Percentiles rank a stretch among this genome's conserved stretches.
These are phyloP conservation scores for Trametes sp. DNA, from an alignment of 1,284 basidiomycete genomes.

Conservation along the genomic window DNA sequence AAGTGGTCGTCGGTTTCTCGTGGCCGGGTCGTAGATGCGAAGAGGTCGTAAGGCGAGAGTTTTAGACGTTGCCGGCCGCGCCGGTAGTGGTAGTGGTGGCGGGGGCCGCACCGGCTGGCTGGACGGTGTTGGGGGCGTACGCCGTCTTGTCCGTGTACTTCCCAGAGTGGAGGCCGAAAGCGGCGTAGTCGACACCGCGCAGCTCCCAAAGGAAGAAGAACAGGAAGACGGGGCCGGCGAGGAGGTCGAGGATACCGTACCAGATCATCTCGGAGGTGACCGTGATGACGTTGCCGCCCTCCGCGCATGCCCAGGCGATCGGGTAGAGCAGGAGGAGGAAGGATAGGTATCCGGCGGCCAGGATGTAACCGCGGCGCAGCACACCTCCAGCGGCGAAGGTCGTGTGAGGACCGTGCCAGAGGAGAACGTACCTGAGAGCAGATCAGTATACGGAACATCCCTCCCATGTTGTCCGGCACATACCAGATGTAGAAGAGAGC, in stretches of 20 bases:
- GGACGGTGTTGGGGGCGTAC: conserved; percentile 8
- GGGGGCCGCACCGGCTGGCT: conserved; percentile 12
- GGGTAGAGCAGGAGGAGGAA: conserved; percentile 63
- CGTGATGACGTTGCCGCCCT: conserved; percentile 56
- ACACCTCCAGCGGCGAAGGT: conserved; percentile 47
- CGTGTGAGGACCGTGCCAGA: conserved; percentile 40
- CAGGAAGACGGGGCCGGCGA: conserved; percentile 60
- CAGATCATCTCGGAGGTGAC: conserved; percentile 58
- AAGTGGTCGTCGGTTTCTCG: conserved; percentile 20
- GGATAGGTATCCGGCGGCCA: conserved; percentile 50
- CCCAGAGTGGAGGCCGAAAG: conserved; percentile 38
- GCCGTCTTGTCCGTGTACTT: conserved; percentile 39
- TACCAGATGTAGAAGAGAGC: conserved; percentile 58
- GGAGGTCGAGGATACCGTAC: conserved; percentile 67
- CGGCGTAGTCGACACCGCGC: conserved; percentile 34
- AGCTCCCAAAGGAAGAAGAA: conserved; percentile 43
- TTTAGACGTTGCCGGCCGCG: conserved; percentile 24
- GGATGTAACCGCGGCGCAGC: conserved; percentile 49
- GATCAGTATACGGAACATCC: neutral
- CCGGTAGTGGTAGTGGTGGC: conserved; percentile 17
- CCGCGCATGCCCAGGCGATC: conserved; percentile 54
- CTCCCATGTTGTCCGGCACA: conserved; percentile 21
- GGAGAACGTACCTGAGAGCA: conserved; percentile 38
- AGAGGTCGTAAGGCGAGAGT: neutral
- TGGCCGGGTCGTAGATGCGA: conserved; percentile 8